Evolutionary conservation across 306 rosid genomes (phyloP), one percentile per base, ranked within the genome.

Genomic region (Amphicarpaea edgeworthii): DNA sequence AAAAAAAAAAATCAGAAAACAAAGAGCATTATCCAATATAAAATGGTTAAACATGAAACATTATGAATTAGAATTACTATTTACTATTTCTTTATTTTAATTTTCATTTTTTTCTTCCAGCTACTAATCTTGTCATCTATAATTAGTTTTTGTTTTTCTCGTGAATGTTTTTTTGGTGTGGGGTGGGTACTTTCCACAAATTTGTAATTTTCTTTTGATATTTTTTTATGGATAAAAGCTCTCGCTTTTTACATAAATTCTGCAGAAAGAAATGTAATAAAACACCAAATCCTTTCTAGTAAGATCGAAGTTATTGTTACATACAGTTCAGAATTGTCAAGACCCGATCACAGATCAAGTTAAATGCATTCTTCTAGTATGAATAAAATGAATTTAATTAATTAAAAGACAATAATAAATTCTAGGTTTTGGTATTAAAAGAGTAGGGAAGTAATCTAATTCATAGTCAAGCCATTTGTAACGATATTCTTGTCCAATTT

Each of bases 401-500:
- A 30, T 26, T 47, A 5, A 30, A 53, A 37, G 38, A 58, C 10
- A 58, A 59, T 30, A 37, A 54, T 70, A 10, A 64, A 73, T 32
- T 19, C n/a, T n/a, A 43, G 59, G 21, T 19, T 49, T 26, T 41
- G 15, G 8, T 7, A 62, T n/a, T 26, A 40, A 38, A 23, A 28
- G 58, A 76, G 71, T n/a, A 80, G 77, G 6, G 19, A 78, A 70
- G 11, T 68, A 28, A 16, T 83, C 41, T 9, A 16, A 21, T 57
- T 20, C 11, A 8, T 32, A 23, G 51, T 65, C 9, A 20, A 72
- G 51, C 42, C 1, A 11, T 37, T 14, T 34, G 78, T 70, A 75
- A n/a, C 81, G 23, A 81, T 51, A 72, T 78, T 3, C 57, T 82
- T 50, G 77, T 76, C 79, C 30, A 51, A 75, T 19, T 69, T 50